phyloP scores from a whole-genome alignment of 352 stramenopile genomes.

The Phytopythium oedochilum region DNA sequence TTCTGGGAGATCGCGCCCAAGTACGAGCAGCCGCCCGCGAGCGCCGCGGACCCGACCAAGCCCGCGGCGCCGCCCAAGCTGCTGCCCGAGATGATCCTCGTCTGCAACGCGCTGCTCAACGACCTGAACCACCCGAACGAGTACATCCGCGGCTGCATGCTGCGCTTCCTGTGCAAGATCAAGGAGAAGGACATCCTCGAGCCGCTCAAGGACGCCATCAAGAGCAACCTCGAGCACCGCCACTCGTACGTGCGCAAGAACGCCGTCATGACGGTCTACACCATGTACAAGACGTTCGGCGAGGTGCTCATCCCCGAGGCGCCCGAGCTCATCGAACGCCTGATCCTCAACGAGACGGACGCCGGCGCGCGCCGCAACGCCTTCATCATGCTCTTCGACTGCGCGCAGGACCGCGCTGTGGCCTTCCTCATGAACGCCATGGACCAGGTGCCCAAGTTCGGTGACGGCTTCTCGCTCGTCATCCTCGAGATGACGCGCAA shows the following conservation, averaged over 20 bases:
- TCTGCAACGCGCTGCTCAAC: conserved; percentile 99
- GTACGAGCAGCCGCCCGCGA: conserved; percentile 83
- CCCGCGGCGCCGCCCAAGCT: conserved; percentile 86
- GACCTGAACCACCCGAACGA: conserved; percentile 99
- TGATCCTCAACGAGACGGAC: conserved; percentile 95
- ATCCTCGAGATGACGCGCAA: conserved; percentile 99
- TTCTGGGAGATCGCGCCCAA: conserved; percentile 99
- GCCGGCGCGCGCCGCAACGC: conserved; percentile 94
- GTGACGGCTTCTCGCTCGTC: conserved; percentile 98
- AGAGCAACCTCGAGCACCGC: conserved; percentile 97
- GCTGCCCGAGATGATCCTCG: conserved; percentile 99
- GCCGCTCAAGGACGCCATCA: conserved; percentile 89
- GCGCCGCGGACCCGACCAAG: conserved; percentile 15
- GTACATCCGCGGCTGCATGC: conserved; percentile 98
- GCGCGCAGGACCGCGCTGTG: conserved; percentile 95
- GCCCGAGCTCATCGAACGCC: conserved; percentile 95
- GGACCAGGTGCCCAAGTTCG: conserved; percentile 93
- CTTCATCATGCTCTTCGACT: conserved; percentile 99
- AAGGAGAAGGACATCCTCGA: conserved; percentile 96
- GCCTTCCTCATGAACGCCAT: conserved; percentile 97
- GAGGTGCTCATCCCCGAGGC: conserved; percentile 96
- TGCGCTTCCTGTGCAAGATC: conserved; percentile 99
- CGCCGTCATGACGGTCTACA: conserved; percentile 97
- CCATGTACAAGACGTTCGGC: conserved; percentile 96
- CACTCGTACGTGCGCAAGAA: conserved; percentile 99